Percentiles rank a stretch among this genome's conserved stretches.
phyloP scores from a whole-genome alignment of 148 eudicot genomes.

The Hydrangea macrophylla region DNA sequence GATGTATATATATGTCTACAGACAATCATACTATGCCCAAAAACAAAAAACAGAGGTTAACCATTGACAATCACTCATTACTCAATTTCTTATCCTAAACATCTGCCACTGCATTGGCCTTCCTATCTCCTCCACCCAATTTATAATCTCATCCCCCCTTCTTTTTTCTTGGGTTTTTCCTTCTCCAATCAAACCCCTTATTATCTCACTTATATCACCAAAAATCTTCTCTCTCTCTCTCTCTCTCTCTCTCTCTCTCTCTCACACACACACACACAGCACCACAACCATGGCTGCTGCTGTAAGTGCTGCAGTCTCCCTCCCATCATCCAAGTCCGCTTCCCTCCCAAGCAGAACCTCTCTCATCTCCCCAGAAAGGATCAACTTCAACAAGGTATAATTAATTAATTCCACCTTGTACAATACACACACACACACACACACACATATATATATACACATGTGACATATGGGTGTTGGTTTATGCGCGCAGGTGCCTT shows the following conservation, averaged over 20 bases:
- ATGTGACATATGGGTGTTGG: conserved; percentile 7
- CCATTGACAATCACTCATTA: conserved; percentile 6
- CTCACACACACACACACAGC: conserved; percentile 9
- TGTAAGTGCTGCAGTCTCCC: conserved; percentile 84
- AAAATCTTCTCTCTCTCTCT: neutral
- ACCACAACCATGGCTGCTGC: conserved; percentile 77
- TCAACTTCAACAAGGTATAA: conserved; percentile 65
- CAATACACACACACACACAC: too few species aligned
- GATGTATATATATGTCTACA: neutral
- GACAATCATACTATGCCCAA: neutral
- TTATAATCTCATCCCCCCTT: conserved; percentile 34
- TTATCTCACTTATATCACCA: neutral
- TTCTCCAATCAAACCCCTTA: neutral
- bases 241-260: conserved; percentile 7
- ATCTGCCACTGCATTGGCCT: conserved; percentile 45
- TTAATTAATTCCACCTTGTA: neutral
- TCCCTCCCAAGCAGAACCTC: conserved; percentile 53
- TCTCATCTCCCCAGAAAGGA: conserved; percentile 46
- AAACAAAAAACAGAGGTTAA: neutral
- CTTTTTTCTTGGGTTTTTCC: neutral
- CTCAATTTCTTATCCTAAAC: conserved; percentile 64
- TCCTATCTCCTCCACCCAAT: conserved; percentile 70
- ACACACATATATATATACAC: neutral
- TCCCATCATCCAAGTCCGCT: conserved; percentile 68
- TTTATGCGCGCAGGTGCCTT: conserved; percentile 45